Evolutionary conservation across 2,329 filamentous ascomycete genomes (phyloP).

Genomic region (Lachnellula suecica): DNA sequence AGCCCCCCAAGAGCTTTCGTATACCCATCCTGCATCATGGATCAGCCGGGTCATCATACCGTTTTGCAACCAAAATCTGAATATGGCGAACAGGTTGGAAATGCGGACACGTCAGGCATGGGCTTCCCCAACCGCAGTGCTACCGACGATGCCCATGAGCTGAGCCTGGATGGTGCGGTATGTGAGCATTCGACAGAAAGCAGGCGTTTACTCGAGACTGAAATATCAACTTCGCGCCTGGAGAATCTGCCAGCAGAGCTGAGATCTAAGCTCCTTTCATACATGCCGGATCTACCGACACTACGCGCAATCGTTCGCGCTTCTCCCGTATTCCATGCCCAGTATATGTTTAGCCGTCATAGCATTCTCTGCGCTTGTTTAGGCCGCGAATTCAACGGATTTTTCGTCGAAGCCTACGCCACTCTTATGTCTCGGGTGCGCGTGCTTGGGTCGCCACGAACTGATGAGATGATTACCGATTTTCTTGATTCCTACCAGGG

Average conservation of each 20-base stretch:
- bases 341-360: not conserved
- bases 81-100: too few species aligned
- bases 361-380: not conserved
- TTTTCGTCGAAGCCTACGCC: constrained; percentile 3
- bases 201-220: constrained; percentile 2
- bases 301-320: not conserved
- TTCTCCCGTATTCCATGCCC: not conserved
- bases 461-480: not conserved
- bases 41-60: too few species aligned
- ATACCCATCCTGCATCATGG: too few species aligned
- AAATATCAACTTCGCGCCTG: not conserved
- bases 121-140: too few species aligned
- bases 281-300: not conserved
- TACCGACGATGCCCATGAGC: too few species aligned
- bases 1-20: too few species aligned
- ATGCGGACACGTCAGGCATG: too few species aligned
- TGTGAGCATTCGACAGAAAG: not conserved
- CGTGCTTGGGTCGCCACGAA: not conserved
- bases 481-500: constrained; percentile 2
- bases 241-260: constrained; percentile 4
- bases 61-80: too few species aligned
- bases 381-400: not conserved
- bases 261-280: not conserved
- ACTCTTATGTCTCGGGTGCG: not conserved
- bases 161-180: too few species aligned